These are phyloP conservation scores for Helotiales sp. DNA, from an alignment of 2,329 filamentous ascomycete species.

Conservation along the genomic window DNA sequence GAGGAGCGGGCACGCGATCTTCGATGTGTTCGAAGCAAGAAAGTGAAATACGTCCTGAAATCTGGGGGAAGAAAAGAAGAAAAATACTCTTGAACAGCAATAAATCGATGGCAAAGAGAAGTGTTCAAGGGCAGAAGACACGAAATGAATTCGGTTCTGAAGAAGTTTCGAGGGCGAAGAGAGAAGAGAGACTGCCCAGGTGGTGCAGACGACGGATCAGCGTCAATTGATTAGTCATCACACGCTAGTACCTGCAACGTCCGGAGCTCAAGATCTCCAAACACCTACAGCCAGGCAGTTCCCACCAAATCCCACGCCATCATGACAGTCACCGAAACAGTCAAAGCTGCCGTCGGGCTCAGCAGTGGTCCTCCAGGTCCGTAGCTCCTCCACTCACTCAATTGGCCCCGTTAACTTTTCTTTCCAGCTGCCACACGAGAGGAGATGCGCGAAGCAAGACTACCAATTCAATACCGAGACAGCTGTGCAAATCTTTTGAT, in stretches of 20 bases:
- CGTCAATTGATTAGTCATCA: too few relatives aligned
- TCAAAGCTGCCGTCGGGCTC: conserved; percentile 49
- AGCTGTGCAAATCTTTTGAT: conserved; percentile 94
- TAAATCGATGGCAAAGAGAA: too few relatives aligned
- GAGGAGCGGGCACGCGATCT: too few relatives aligned
- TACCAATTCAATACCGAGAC: conserved; percentile 90
- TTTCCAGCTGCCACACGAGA: conserved; percentile 73
- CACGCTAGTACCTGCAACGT: background rate
- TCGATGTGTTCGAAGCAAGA: too few relatives aligned
- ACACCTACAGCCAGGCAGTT: background rate
- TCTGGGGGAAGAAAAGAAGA: too few relatives aligned
- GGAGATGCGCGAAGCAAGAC: conserved; percentile 88
- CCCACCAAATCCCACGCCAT: conserved; percentile 6
- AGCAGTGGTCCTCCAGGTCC: conserved; percentile 30
- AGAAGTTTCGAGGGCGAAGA: too few relatives aligned
- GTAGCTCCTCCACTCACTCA: background rate
- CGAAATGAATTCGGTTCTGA: too few relatives aligned
- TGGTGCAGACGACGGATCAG: too few relatives aligned
- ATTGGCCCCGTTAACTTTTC: conserved; percentile 15
- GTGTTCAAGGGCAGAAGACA: too few relatives aligned
- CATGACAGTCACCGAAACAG: conserved; percentile 48
- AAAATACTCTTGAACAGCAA: too few relatives aligned
- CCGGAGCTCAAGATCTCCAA: background rate
- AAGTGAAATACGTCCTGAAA: too few relatives aligned
- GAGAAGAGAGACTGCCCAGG: too few relatives aligned